Percentiles rank a stretch among this genome's conserved stretches.
phyloP scores from a whole-genome alignment of 1,284 basidiomycete genomes.

The Irpex lacteus region DNA sequence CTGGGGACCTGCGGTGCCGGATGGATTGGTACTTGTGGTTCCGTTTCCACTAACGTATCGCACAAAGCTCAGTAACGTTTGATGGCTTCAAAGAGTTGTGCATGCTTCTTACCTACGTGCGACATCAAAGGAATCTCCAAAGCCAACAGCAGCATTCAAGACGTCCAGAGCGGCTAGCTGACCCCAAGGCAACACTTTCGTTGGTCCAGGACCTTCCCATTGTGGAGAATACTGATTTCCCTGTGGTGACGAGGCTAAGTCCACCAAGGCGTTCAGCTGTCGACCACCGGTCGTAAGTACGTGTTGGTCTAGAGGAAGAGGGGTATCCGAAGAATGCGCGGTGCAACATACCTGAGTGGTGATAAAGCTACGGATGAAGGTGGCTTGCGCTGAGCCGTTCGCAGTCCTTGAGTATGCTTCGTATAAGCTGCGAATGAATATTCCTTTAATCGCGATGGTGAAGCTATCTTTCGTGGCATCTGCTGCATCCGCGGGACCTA shows the following conservation, averaged over 20 bases:
- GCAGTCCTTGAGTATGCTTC: not conserved
- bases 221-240: not conserved
- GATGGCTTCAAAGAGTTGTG: not conserved
- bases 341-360: not conserved
- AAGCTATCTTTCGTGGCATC: not conserved
- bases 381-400: not conserved
- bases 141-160: not conserved
- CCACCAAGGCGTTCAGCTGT: not conserved
- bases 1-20: not conserved
- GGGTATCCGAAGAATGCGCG: too few relatives aligned
- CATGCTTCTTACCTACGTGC: not conserved
- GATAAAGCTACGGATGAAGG: not conserved
- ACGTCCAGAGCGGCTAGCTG: not conserved
- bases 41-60: not conserved
- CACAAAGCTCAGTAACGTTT: too few relatives aligned
- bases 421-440: not conserved
- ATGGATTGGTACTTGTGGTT: not conserved
- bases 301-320: too few relatives aligned
- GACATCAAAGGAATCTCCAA: not conserved
- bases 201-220: not conserved
- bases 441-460: not conserved
- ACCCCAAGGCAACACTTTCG: not conserved
- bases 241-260: not conserved
- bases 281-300: not conserved
- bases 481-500: not conserved